A percentile compares a stretch with the other conserved stretches of the same genome.
Conservation (phyloP, 2,329 filamentous ascomycete genomes). For the Xylaria multiplex region DNA sequence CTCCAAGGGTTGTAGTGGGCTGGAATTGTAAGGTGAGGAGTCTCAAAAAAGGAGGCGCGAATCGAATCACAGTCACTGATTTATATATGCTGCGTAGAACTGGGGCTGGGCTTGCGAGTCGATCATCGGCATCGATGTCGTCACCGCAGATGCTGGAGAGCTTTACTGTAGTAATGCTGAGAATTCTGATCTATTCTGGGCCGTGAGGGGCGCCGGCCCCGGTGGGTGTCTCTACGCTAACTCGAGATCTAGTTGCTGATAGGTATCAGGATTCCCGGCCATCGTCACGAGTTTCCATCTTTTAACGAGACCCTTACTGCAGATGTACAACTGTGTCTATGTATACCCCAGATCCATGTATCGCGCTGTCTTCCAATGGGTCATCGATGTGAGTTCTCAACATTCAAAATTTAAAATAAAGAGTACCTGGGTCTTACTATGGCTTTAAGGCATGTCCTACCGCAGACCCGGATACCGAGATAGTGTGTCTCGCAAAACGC, state of each 20-base stretch:
- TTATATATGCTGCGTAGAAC: conserved; percentile 49
- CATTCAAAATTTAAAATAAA: neutral
- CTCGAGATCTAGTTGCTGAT: conserved; percentile 7
- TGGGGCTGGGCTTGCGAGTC: conserved; percentile 66
- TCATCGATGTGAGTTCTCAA: conserved; percentile 51
- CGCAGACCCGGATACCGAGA: conserved; percentile 53
- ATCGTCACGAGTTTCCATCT: conserved; percentile 63
- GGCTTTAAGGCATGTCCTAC: conserved; percentile 39
- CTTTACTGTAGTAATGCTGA: conserved; percentile 51
- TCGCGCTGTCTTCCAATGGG: conserved; percentile 58
- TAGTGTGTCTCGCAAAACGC: conserved; percentile 52
- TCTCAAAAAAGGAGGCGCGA: neutral
- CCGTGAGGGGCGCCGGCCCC: conserved; percentile 59
- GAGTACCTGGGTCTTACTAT: conserved; percentile 6
- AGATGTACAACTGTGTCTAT: conserved; percentile 54
- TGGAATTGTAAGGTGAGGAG: conserved; percentile 62
- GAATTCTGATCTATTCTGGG: conserved; percentile 60
- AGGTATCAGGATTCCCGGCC: conserved; percentile 58
- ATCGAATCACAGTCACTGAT: neutral
- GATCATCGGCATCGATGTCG: conserved; percentile 58
- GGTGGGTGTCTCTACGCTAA: conserved; percentile 41
- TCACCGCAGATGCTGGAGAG: conserved; percentile 56
- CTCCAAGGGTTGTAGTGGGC: conserved; percentile 51
- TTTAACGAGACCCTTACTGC: conserved; percentile 48
- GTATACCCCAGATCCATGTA: conserved; percentile 59